Percentiles rank a stretch among this genome's conserved stretches.
These are phyloP conservation scores for Cairneyella variabilis DNA, from an alignment of 495 filamentous ascomycete genomes.

Conservation along the genomic window DNA sequence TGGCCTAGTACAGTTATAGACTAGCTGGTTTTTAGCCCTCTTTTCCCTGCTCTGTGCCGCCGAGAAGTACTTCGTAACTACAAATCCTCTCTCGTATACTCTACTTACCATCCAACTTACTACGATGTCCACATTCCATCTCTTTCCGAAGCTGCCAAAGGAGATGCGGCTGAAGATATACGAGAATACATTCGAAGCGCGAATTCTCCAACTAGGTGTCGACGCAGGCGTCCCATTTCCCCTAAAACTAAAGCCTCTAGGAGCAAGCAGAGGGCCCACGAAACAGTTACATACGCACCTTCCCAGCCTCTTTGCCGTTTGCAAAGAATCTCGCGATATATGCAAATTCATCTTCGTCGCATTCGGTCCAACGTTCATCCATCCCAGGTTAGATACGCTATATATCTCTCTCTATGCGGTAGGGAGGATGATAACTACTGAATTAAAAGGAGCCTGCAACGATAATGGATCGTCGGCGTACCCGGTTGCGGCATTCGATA, in stretches of 20 bases:
- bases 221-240: constrained; percentile 13
- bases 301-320: constrained; percentile 9
- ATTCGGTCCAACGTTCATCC: constrained; percentile 12
- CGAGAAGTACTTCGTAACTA: constrained; percentile 3
- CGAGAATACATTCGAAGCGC: constrained; percentile 11
- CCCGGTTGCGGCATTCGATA: constrained; percentile 8
- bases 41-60: too few species aligned
- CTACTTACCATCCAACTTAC: constrained; percentile 10
- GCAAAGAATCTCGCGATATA: constrained; percentile 12
- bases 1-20: too few species aligned
- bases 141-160: constrained; percentile 12
- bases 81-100: constrained; percentile 7
- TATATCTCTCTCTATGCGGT: constrained; percentile 14
- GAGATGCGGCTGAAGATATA: constrained; percentile 14
- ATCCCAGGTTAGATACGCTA: constrained; percentile 13
- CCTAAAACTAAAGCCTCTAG: constrained; percentile 7
- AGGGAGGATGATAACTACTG: constrained; percentile 9
- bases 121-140: constrained; percentile 13
- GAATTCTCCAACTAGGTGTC: constrained; percentile 13
- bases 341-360: constrained; percentile 9
- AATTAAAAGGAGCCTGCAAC: constrained; percentile 13
- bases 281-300: constrained; percentile 13
- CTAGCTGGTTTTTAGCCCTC: too few species aligned
- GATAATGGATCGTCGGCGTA: constrained; percentile 10
- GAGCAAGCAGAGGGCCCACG: constrained; percentile 6